These are phyloP conservation scores for Limonium bicolor DNA, from an alignment of 148 eudicot species.

Conservation along the genomic window DNA sequence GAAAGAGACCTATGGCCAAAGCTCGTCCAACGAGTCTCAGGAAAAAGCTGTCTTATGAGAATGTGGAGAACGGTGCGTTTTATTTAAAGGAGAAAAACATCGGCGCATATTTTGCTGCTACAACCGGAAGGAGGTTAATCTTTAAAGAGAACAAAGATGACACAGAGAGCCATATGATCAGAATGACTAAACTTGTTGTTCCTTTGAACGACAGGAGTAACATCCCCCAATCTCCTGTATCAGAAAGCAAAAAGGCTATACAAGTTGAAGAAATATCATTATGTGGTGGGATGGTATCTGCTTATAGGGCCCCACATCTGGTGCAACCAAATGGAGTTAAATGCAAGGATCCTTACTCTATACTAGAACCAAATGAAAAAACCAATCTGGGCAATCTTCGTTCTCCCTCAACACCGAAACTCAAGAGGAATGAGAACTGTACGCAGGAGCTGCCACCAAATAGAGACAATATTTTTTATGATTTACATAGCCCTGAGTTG, in stretches of 20 bases:
- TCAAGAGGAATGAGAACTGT: constrained; percentile 14
- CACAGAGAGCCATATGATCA: constrained; percentile 20
- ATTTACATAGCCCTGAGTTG: constrained; percentile 21
- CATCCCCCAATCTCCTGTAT: constrained; percentile 10
- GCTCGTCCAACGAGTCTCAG: constrained; percentile 10
- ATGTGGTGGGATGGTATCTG: constrained; percentile 7
- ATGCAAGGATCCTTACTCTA: constrained; percentile 4
- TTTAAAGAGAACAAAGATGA: constrained; percentile 16
- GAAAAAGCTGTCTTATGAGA: constrained; percentile 13
- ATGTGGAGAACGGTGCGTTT: constrained; percentile 19
- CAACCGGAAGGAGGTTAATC: constrained; percentile 11
- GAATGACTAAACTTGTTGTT: constrained; percentile 11
- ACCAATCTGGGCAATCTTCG: constrained; percentile 14
- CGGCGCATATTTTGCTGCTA: constrained; percentile 15
- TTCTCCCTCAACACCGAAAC: constrained; percentile 12
- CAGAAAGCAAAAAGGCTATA: constrained; percentile 14
- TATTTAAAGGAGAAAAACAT: constrained; percentile 25
- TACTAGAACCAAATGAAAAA: constrained; percentile 14
- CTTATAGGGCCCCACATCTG: constrained; percentile 7
- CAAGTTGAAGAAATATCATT: constrained; percentile 13
- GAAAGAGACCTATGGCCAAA: constrained; percentile 43
- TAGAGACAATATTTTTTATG: constrained; percentile 13
- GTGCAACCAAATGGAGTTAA: constrained; percentile 8
- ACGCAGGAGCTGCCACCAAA: constrained; percentile 17
- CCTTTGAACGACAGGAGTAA: constrained; percentile 11